These are phyloP conservation scores for Thalassiosira profunda DNA, from an alignment of 108 stramenopile species.

Conservation along the genomic window DNA sequence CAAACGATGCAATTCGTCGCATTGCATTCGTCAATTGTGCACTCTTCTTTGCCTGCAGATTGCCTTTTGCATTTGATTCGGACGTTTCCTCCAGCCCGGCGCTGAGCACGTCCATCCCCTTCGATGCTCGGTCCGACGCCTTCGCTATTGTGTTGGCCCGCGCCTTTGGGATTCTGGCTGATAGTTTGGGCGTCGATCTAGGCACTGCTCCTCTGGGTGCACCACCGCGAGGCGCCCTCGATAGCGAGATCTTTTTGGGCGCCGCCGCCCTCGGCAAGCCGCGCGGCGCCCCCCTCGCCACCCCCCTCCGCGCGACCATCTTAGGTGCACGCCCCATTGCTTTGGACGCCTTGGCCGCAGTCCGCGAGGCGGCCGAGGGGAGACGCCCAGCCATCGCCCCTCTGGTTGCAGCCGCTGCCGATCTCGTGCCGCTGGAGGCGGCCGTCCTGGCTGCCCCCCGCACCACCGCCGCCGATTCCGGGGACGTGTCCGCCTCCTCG, in stretches of 20 bases:
- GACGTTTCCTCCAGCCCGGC: constrained; percentile 24
- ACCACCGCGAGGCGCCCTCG: not conserved
- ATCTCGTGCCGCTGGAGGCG: too few species aligned
- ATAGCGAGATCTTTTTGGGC: not conserved
- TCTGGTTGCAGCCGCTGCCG: not conserved
- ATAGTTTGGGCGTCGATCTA: not conserved
- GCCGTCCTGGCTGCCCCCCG: not conserved
- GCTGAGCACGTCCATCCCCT: constrained; percentile 59
- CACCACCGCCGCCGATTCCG: constrained; percentile 1
- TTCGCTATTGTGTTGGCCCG: constrained; percentile 48
- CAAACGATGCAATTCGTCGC: constrained; percentile 10
- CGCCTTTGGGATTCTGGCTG: not conserved
- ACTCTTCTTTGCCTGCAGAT: not conserved
- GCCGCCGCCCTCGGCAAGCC: not conserved
- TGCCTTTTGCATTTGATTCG: not conserved
- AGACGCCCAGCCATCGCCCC: constrained; percentile 6
- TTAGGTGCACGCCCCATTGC: not conserved
- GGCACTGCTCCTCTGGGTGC: not conserved
- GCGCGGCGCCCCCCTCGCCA: not conserved
- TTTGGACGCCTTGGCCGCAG: not conserved
- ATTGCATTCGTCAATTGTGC: not conserved
- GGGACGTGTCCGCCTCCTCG: not conserved
- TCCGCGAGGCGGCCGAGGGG: not conserved
- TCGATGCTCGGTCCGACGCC: constrained; percentile 64
- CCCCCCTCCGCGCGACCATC: not conserved